Evolutionary conservation across 306 rosid species (phyloP).

Genomic region (Dalbergia cultrata): DNA sequence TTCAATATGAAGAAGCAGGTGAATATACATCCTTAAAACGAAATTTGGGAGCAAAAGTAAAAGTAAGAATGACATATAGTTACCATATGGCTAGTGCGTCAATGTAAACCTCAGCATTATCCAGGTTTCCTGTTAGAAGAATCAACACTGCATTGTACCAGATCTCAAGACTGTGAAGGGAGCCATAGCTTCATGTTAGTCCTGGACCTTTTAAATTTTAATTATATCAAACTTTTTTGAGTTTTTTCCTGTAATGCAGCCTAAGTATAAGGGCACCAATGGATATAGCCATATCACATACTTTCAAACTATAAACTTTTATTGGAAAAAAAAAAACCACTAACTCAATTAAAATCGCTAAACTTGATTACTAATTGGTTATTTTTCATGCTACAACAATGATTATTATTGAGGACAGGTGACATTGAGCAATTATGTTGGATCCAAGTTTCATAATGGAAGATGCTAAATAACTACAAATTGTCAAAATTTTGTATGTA

Average conservation of each 20-base stretch:
- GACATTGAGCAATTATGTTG: not conserved
- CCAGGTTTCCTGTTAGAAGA: conserved; percentile 66
- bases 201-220: not conserved
- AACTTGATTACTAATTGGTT: not conserved
- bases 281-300: not conserved
- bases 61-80: not conserved
- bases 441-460: too few relatives aligned
- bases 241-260: too few relatives aligned
- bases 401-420: not conserved
- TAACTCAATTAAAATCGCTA: not conserved
- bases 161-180: conserved; percentile 62
- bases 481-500: too few relatives aligned
- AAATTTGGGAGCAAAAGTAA: not conserved
- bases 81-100: conserved; percentile 75
- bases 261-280: not conserved
- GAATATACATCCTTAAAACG: not conserved
- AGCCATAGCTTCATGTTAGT: conserved; percentile 31
- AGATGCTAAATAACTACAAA: too few relatives aligned
- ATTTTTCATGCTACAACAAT: not conserved
- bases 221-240: too few relatives aligned
- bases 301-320: not conserved
- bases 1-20: not conserved
- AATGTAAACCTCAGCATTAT: conserved; percentile 62
- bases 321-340: too few relatives aligned
- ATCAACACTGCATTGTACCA: conserved; percentile 71